phyloP scores from a whole-genome alignment of 2,329 filamentous ascomycete genomes.

The Gnomoniopsis sp. region DNA sequence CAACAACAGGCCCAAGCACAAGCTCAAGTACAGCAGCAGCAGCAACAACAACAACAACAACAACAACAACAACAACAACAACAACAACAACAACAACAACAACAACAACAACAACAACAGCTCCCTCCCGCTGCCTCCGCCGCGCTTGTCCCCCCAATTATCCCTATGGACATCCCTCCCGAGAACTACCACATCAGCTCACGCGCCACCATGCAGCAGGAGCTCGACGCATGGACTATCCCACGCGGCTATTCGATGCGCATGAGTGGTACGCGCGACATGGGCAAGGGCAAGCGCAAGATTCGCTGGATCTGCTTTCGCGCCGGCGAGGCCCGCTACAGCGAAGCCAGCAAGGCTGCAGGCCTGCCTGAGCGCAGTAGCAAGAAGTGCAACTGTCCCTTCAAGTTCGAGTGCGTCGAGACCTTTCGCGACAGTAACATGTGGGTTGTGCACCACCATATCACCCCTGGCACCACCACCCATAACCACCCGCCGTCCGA shows the following conservation, averaged over 20 bases:
- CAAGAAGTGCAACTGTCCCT: constrained; percentile 35
- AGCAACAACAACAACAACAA: constrained; percentile 1
- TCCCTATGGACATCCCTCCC: constrained; percentile 29
- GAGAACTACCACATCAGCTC: constrained; percentile 30
- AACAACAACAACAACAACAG: background rate
- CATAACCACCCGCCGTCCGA: constrained; percentile 35
- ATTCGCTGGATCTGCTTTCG: constrained; percentile 37
- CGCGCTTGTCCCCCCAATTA: background rate
- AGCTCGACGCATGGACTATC: constrained; percentile 33
- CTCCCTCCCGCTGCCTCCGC: constrained; percentile 1
- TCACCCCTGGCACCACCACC: constrained; percentile 25
- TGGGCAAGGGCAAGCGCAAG: constrained; percentile 31
- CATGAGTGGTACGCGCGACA: constrained; percentile 34
- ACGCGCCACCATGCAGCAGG: constrained; percentile 32
- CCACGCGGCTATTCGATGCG: constrained; percentile 36
- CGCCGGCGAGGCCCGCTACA: constrained; percentile 32
- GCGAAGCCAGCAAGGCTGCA: constrained; percentile 24
- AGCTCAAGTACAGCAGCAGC: background rate
- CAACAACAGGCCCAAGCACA: background rate
- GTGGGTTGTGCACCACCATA: constrained; percentile 34
- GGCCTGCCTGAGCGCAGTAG: constrained; percentile 32
- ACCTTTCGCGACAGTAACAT: constrained; percentile 30
- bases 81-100: background rate
- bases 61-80: constrained; percentile 8
- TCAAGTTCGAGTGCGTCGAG: constrained; percentile 35